Evolutionary conservation across 2,329 filamentous ascomycete genomes (phyloP).

Genomic region (Magnaporthiopsis rhizophila): DNA sequence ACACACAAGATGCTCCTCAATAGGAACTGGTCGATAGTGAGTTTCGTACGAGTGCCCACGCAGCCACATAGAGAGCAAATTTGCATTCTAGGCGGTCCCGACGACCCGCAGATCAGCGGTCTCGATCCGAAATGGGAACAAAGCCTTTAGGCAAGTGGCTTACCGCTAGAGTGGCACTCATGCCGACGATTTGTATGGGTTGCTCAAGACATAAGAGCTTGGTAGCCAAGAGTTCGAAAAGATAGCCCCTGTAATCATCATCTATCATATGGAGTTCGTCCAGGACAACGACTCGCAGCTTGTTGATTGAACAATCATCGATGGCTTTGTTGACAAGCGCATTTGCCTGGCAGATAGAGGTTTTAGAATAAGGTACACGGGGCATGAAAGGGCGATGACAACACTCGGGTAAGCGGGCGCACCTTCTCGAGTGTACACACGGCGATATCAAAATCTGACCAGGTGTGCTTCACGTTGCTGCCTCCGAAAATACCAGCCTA

Average conservation of each 20-base stretch:
- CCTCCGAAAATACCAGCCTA: constrained; percentile 63
- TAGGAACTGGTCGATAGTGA: constrained; percentile 64
- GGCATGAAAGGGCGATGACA: constrained; percentile 11
- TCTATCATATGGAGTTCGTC: constrained; percentile 81
- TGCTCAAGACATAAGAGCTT: constrained; percentile 64
- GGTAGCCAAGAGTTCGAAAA: constrained; percentile 66
- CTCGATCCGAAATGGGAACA: neutral
- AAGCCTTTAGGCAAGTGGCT: constrained; percentile 16
- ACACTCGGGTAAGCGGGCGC: constrained; percentile 7
- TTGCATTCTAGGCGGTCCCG: constrained; percentile 50
- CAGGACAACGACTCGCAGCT: constrained; percentile 59
- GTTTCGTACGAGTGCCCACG: constrained; percentile 65
- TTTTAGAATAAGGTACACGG: constrained; percentile 6
- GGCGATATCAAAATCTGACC: constrained; percentile 69
- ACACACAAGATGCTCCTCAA: constrained; percentile 67
- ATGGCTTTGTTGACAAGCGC: constrained; percentile 65
- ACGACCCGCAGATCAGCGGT: neutral
- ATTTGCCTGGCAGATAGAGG: constrained; percentile 53
- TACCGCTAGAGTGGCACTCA: constrained; percentile 72
- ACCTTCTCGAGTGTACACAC: constrained; percentile 76
- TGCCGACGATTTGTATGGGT: constrained; percentile 62
- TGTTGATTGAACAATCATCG: constrained; percentile 58
- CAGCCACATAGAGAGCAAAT: constrained; percentile 62
- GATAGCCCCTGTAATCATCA: constrained; percentile 66
- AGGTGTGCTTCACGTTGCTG: constrained; percentile 56